Percentiles rank a stretch among this genome's conserved stretches.
Evolutionary conservation across 2,329 filamentous ascomycete species (phyloP).

Genomic region (Mollisia scopiformis): DNA sequence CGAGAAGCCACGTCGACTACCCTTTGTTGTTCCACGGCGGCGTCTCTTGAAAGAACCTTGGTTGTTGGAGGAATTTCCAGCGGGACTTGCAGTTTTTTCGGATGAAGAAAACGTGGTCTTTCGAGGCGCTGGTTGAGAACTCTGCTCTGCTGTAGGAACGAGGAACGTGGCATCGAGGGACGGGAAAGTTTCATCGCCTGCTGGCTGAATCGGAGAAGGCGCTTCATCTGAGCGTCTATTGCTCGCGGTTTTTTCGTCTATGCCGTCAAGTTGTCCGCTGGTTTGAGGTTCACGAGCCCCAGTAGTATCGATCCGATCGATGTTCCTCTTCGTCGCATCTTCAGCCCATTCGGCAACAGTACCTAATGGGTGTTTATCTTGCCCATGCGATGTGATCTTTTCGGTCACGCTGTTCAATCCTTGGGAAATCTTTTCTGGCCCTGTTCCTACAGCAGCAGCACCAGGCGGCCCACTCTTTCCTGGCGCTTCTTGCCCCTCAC

Average conservation of each 20-base stretch:
- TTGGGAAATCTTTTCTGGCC: slow-evolving; percentile 18
- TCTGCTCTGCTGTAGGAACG: slow-evolving; percentile 26
- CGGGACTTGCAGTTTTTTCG: slow-evolving; percentile 19
- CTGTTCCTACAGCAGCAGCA: slow-evolving; percentile 7
- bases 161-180: slow-evolving; percentile 42
- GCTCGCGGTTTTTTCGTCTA: slow-evolving; percentile 29
- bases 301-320: slow-evolving; percentile 20
- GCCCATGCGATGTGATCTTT: slow-evolving; percentile 25
- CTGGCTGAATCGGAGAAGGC: slow-evolving; percentile 46
- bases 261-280: slow-evolving; percentile 27
- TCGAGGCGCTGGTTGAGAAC: slow-evolving; percentile 43
- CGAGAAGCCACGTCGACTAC: slow-evolving; percentile 65
- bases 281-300: slow-evolving; percentile 17
- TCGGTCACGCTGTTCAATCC: slow-evolving; percentile 27
- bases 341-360: slow-evolving; percentile 34
- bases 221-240: slow-evolving; percentile 36
- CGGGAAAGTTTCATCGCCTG: slow-evolving; percentile 51
- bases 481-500: slow-evolving; percentile 33
- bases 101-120: slow-evolving; percentile 58
- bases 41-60: slow-evolving; percentile 60
- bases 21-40: slow-evolving; percentile 67
- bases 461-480: slow-evolving; percentile 38
- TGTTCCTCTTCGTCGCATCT: slow-evolving; percentile 26
- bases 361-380: slow-evolving; percentile 27
- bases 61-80: slow-evolving; percentile 14